Conservation (phyloP, 164 flowering plant species). For the Tinospora cordifolia region DNA sequence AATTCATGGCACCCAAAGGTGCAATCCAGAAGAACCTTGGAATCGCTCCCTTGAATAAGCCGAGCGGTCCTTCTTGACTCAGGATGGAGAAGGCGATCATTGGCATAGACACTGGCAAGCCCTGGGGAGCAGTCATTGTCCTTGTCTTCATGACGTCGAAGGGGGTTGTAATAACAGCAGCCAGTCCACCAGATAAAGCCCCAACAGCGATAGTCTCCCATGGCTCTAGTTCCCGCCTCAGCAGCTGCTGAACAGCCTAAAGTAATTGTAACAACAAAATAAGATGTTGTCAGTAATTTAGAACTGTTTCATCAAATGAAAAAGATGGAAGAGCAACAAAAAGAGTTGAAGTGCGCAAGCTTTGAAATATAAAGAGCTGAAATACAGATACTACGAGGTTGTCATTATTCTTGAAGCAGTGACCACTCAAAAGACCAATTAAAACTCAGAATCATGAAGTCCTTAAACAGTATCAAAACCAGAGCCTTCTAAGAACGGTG, state of each 20-base stretch:
- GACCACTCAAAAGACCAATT: background rate
- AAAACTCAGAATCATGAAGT: too few species aligned
- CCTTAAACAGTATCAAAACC: too few species aligned
- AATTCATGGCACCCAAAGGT: constrained; percentile 98
- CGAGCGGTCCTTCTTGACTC: constrained; percentile 82
- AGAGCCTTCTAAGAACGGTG: too few species aligned
- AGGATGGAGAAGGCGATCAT: constrained; percentile 72
- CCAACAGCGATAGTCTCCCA: constrained; percentile 94
- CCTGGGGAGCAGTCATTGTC: constrained; percentile 92
- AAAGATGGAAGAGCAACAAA: background rate
- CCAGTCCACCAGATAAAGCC: constrained; percentile 86
- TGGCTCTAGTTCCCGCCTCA: constrained; percentile 80
- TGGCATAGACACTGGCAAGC: constrained; percentile 61
- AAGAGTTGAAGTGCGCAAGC: background rate
- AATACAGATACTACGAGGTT: too few species aligned
- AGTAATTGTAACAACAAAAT: background rate
- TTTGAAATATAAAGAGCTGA: background rate
- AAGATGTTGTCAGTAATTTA: background rate
- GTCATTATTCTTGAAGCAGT: too few species aligned
- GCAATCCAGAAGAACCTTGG: constrained; percentile 99
- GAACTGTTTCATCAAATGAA: too few species aligned
- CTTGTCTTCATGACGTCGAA: constrained; percentile 97
- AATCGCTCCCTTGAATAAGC: constrained; percentile 88
- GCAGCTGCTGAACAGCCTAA: constrained; percentile 54
- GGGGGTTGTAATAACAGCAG: constrained; percentile 91